A percentile compares a stretch with the other conserved stretches of the same genome.
Conservation (phyloP, 768 basidiomycete genomes). For the Neoboletus brunneissimus region DNA sequence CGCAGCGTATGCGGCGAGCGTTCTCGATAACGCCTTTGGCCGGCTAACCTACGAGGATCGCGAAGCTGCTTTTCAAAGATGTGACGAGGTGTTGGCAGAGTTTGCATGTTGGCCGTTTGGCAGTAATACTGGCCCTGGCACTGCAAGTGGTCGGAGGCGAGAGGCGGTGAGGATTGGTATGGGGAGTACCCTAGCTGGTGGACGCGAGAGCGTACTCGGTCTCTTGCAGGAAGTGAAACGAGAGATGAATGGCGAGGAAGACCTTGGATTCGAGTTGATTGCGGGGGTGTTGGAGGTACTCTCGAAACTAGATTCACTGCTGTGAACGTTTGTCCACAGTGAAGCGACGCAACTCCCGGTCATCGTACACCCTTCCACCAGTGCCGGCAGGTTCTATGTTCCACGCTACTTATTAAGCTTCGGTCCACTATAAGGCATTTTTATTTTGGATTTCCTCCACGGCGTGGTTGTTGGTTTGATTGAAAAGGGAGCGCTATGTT, state of each 20-base stretch:
- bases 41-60: constrained; percentile 88
- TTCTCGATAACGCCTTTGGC: constrained; percentile 91
- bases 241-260: constrained; percentile 71
- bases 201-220: constrained; percentile 69
- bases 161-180: constrained; percentile 50
- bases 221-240: constrained; percentile 70
- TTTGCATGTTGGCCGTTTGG: constrained; percentile 91
- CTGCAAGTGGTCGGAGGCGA: constrained; percentile 40
- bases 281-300: constrained; percentile 93
- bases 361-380: neutral
- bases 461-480: neutral
- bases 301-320: constrained; percentile 78
- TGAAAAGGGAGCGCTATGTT: neutral
- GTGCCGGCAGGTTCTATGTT: neutral
- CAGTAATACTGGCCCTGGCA: constrained; percentile 33
- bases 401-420: constrained; percentile 8
- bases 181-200: constrained; percentile 49
- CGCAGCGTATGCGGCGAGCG: constrained; percentile 91
- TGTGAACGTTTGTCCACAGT: constrained; percentile 17
- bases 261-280: constrained; percentile 85
- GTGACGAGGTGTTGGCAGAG: constrained; percentile 91
- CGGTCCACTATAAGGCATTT: constrained; percentile 10
- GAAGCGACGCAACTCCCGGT: neutral
- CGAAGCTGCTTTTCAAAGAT: constrained; percentile 89
- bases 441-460: neutral